Evolutionary conservation across 176 grass and related monocot genomes (phyloP), one percentile per base, ranked within the genome.

Genomic region (Rhynchospora breviuscula): DNA sequence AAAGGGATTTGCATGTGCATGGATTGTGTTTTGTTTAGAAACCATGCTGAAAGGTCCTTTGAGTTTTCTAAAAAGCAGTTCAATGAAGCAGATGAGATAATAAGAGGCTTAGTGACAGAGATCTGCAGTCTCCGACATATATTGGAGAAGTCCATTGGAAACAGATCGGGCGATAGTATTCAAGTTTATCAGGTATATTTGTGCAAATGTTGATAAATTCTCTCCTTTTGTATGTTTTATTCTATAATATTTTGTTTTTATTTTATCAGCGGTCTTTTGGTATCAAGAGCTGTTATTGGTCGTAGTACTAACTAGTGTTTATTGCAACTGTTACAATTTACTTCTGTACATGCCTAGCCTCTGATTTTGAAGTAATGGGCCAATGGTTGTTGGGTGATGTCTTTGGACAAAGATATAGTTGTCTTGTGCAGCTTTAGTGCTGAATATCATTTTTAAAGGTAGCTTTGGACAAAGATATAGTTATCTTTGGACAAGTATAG

Each of bases 11-110:
- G 96, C 96, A 88, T 89, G 85, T 93, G 96, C 61, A 87, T 99
- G 66, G 91, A 93, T 72, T 99, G 93, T 85, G 65, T 79, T 71
- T 83, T 84, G 4, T 95, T 90, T 67, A 86, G 93, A 61, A 82
- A 90, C 12, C 88, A 33, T 85, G 91, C 93, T n/a, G 91, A 93
- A 74, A 78, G 86, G 33, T 82, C 91, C 33, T 95, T 91, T 84
- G 93, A 99, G 79, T 99, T 99, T 84, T 93, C 96, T 9, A 93
- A 81, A 85, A 93, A 92, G 72, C 93, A 99, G 85, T 93, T 95
- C 86, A 75, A 81, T 58, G 93, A 99, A 81, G 90, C 96, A 57
- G 93, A 95, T n/a, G 91, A 95, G 78, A 93, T 91, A 83, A 92
- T 95, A 59, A 47, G 45, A 7, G 85, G 85, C 68, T 87, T 99